Conservation (phyloP, 2,329 filamentous ascomycete genomes). For the Colletotrichum scovillei region DNA sequence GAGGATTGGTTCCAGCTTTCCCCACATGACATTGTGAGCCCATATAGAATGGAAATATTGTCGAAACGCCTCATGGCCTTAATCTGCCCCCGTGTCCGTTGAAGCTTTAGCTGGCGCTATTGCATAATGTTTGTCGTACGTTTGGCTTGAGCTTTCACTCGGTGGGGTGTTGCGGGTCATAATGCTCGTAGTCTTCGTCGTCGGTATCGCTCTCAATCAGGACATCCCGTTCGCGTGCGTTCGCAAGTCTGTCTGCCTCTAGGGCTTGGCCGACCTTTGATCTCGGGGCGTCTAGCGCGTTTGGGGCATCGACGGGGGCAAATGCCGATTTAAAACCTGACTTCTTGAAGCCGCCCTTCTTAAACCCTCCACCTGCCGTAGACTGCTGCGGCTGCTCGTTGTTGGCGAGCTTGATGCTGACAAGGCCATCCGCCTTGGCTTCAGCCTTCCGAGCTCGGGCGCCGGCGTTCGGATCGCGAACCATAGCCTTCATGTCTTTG, state of each 20-base stretch:
- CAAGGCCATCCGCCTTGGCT: slow-evolving; percentile 75
- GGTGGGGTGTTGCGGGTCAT: slow-evolving; percentile 70
- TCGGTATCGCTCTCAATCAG: slow-evolving; percentile 72
- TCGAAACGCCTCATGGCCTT: background rate
- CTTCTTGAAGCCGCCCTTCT: slow-evolving; percentile 82
- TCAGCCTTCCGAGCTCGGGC: slow-evolving; percentile 76
- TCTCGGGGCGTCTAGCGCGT: slow-evolving; percentile 38
- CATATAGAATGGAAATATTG: background rate
- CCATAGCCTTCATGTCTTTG: slow-evolving; percentile 88
- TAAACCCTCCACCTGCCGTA: slow-evolving; percentile 61
- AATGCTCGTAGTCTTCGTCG: slow-evolving; percentile 78
- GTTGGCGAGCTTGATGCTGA: slow-evolving; percentile 72
- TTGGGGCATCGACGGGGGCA: slow-evolving; percentile 60
- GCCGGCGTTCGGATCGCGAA: slow-evolving; percentile 75
- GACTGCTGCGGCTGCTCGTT: slow-evolving; percentile 43
- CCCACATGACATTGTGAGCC: background rate
- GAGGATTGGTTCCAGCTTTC: background rate
- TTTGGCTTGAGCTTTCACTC: slow-evolving; percentile 55
- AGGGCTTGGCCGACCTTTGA: slow-evolving; percentile 13
- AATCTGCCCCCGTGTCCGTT: background rate
- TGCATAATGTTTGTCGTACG: background rate
- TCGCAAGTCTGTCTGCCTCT: slow-evolving; percentile 39
- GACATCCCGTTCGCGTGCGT: background rate
- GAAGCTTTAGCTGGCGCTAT: background rate
- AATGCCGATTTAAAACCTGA: slow-evolving; percentile 86